Base-by-base conservation (phyloP, 225 moss, liverwort and hornwort genomes). In the Anthoceros angustus region DNA sequence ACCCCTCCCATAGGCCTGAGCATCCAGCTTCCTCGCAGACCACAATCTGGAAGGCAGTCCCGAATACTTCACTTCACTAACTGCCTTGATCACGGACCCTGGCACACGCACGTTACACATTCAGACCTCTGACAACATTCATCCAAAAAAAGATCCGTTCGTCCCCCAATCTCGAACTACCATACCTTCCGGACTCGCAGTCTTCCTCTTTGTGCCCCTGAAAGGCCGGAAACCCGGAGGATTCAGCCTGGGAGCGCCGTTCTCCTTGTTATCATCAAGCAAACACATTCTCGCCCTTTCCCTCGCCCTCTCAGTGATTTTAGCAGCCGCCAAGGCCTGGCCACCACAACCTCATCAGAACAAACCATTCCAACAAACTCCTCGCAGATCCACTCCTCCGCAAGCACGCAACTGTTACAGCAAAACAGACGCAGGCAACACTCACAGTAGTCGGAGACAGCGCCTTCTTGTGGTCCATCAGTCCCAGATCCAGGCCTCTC, bases 141-240 rank as follows among this genome's bases (percentile, higher is more conserved):
- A 32, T 32, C 32, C 32, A 32, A 32, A 1, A 32, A 32, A 1
- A 4, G 32, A 32, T 32, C 32, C 32, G 32, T 32, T 32, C 4
- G 32, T 4, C 32, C 32, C 32, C 1, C 32, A 32, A 32, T 32
- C 32, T 32, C 32, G 4, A 32, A 32, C 32, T 32, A 4, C 4
- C 6, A n/a, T 11, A 77, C 80, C 80, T 80, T 67, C 62, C 9
- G 69, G 67, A 63, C 70, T 69, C 45, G 41, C 45, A 26, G 25
- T 70, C 74, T 74, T 74, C 39, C 72, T 68, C 63, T 77, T 80
- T 49, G 70, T 60, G 15, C 80, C 76, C 39, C 69, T 69, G 49
- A 80, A 76, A 40, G 71, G 74, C 9, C 70, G 76, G 61, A 71
- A 76, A 32, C 80, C 80, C 2, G 80, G 71, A 55, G 55, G n/a